Percentiles rank a stretch among this genome's conserved stretches.
phyloP scores from a whole-genome alignment of 2,329 filamentous ascomycete genomes.

The Alternaria arborescens region DNA sequence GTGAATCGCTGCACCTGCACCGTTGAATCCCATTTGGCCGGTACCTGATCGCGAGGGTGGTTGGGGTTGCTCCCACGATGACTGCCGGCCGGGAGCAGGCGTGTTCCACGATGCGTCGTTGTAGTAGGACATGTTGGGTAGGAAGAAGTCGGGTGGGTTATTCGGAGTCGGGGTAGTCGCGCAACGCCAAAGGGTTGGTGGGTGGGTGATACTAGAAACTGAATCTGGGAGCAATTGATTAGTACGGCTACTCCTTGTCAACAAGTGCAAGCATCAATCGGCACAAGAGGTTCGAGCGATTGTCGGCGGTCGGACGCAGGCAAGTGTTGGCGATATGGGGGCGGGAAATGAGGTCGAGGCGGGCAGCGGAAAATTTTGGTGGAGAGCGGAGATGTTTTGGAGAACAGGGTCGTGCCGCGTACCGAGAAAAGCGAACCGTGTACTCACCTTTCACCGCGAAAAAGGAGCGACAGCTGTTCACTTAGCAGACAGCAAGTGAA shows the following conservation, averaged over 20 bases:
- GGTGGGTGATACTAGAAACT: slow-evolving; percentile 19
- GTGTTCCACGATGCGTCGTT: slow-evolving; percentile 70
- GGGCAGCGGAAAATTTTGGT: slow-evolving; percentile 48
- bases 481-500: slow-evolving; percentile 38
- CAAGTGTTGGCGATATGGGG: slow-evolving; percentile 32
- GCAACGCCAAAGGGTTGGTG: slow-evolving; percentile 24
- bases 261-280: slow-evolving; percentile 23
- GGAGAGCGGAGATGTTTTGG: slow-evolving; percentile 37
- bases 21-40: slow-evolving; percentile 34
- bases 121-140: slow-evolving; percentile 70
- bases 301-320: slow-evolving; percentile 23
- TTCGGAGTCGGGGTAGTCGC: slow-evolving; percentile 13
- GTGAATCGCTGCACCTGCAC: slow-evolving; percentile 39
- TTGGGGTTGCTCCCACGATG: slow-evolving; percentile 76
- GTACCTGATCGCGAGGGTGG: slow-evolving; percentile 77
- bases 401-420: slow-evolving; percentile 40
- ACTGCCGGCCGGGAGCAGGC: slow-evolving; percentile 68
- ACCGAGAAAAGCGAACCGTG: slow-evolving; percentile 36
- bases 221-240: slow-evolving; percentile 21
- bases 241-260: slow-evolving; percentile 14
- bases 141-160: slow-evolving; percentile 17
- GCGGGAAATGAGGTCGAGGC: slow-evolving; percentile 39
- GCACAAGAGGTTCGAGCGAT: slow-evolving; percentile 16
- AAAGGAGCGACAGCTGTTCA: slow-evolving; percentile 48
- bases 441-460: slow-evolving; percentile 19